Conservation (phyloP, 306 rosid genomes). For the Cucurbita maxima region DNA sequence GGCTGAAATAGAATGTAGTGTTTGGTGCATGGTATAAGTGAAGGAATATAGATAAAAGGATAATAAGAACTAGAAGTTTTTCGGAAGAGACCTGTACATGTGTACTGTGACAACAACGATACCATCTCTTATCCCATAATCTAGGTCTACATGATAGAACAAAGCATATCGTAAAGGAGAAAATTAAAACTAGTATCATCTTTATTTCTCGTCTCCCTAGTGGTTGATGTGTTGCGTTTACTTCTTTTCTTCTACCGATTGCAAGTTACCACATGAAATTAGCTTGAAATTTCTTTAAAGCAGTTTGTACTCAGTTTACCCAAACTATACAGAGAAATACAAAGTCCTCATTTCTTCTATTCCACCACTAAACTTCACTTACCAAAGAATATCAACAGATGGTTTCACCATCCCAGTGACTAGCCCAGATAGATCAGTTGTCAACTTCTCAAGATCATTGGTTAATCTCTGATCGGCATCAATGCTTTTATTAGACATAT, state of each 20-base stretch:
- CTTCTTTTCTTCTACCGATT: background rate
- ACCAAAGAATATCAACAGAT: conserved; percentile 91
- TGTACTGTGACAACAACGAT: too few relatives aligned
- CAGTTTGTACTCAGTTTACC: background rate
- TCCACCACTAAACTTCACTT: conserved; percentile 17
- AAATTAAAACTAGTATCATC: too few relatives aligned
- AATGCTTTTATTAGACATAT: conserved; percentile 64
- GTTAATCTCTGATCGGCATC: conserved; percentile 98
- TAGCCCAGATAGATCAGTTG: conserved; percentile 76
- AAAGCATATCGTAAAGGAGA: too few relatives aligned
- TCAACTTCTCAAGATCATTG: conserved; percentile 84
- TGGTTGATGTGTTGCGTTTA: background rate
- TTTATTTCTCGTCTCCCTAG: too few relatives aligned
- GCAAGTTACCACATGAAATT: background rate
- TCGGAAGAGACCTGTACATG: too few relatives aligned
- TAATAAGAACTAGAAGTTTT: too few relatives aligned
- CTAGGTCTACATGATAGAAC: too few relatives aligned
- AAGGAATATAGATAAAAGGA: too few relatives aligned
- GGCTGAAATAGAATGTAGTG: too few relatives aligned
- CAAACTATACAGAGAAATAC: background rate
- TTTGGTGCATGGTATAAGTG: too few relatives aligned
- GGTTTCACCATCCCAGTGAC: conserved; percentile 98
- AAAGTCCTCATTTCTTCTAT: background rate
- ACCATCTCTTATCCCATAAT: too few relatives aligned
- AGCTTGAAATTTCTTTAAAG: background rate